Evolutionary conservation across 1,139 yeast genomes (phyloP).

Genomic region (Hyphopichia burtonii): DNA sequence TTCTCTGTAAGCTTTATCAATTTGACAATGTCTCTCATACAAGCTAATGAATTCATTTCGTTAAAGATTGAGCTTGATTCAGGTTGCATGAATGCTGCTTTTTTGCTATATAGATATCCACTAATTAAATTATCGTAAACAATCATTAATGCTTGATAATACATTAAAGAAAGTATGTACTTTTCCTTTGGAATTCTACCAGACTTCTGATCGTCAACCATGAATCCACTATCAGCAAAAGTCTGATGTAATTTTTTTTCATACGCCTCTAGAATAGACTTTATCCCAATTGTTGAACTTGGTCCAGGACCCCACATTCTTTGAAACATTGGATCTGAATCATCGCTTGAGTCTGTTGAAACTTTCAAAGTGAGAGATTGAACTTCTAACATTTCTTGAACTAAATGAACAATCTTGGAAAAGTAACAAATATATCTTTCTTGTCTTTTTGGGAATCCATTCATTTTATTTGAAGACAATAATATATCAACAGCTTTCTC

Average conservation of each 20-base stretch:
- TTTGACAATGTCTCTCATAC: conserved; percentile 36
- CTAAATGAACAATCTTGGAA: conserved; percentile 38
- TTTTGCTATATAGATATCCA: conserved; percentile 16
- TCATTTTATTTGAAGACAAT: conserved; percentile 11
- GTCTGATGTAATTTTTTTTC: conserved; percentile 20
- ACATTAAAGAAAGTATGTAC: conserved; percentile 34
- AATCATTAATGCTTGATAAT: conserved; percentile 47
- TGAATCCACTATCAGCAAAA: conserved; percentile 29
- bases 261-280: conserved; percentile 17
- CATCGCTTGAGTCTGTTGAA: conserved; percentile 3
- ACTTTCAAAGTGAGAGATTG: conserved; percentile 8
- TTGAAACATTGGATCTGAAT: conserved; percentile 13
- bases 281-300: conserved; percentile 12
- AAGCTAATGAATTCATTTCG: conserved; percentile 10
- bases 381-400: conserved; percentile 45
- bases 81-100: conserved; percentile 6
- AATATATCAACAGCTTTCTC: conserved; percentile 33
- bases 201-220: conserved; percentile 9
- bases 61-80: conserved; percentile 5
- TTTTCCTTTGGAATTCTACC: conserved; percentile 25
- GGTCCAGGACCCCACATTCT: conserved; percentile 14
- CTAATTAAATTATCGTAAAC: conserved; percentile 49
- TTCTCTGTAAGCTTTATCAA: conserved; percentile 44
- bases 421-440: conserved; percentile 41
- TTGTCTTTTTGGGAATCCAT: conserved; percentile 23